Percentiles rank a stretch among this genome's conserved stretches.
These are phyloP conservation scores for Cyberlindnera americana DNA, from an alignment of 805 yeast species.

Conservation along the genomic window DNA sequence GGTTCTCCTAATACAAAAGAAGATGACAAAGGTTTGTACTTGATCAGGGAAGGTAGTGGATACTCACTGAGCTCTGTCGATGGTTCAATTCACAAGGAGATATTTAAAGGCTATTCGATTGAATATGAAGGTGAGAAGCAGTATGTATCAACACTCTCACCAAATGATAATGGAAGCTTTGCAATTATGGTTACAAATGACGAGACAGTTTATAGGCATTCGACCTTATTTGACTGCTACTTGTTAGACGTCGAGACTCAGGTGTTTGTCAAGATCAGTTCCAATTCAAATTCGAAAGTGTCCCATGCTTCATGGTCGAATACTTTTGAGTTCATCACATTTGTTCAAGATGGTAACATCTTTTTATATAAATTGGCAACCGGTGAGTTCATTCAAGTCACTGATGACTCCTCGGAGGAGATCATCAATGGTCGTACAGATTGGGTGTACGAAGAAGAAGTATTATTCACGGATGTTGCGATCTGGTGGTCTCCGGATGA, in stretches of 20 bases:
- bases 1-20: slow-evolving; percentile 16
- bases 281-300: too few relatives aligned
- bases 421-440: slow-evolving; percentile 70
- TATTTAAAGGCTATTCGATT: slow-evolving; percentile 34
- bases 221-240: slow-evolving; percentile 61
- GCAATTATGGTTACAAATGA: slow-evolving; percentile 55
- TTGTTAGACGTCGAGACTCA: slow-evolving; percentile 45
- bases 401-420: slow-evolving; percentile 47
- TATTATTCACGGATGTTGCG: slow-evolving; percentile 51
- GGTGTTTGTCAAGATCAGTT: too few relatives aligned
- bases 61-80: slow-evolving; percentile 32
- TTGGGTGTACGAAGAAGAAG: slow-evolving; percentile 87
- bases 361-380: slow-evolving; percentile 40
- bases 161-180: slow-evolving; percentile 43
- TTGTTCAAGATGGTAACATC: slow-evolving; percentile 53
- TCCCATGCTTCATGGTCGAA: slow-evolving; percentile 67
- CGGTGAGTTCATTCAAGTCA: slow-evolving; percentile 19
- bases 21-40: slow-evolving; percentile 44
- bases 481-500: slow-evolving; percentile 77
- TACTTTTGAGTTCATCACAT: slow-evolving; percentile 49
- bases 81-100: slow-evolving; percentile 24
- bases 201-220: slow-evolving; percentile 62
- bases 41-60: slow-evolving; percentile 17
- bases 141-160: slow-evolving; percentile 37
- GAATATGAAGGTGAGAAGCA: slow-evolving; percentile 38